phyloP scores from a whole-genome alignment of 768 basidiomycete genomes.

The Pleurotus tuber-regium region DNA sequence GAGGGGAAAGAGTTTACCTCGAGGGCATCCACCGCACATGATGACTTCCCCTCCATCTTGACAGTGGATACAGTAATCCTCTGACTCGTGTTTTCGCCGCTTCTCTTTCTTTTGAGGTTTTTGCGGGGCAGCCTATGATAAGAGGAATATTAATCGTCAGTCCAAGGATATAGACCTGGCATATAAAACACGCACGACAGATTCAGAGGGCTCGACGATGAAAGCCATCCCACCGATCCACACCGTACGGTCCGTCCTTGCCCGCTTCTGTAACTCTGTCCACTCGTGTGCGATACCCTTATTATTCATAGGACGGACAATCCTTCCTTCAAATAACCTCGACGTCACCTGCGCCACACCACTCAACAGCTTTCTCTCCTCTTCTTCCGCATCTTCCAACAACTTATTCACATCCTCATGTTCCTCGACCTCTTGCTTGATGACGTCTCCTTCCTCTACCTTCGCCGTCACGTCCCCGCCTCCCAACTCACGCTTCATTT shows the following conservation, averaged over 20 bases:
- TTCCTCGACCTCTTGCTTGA: slow-evolving; percentile 7
- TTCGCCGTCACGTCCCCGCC: slow-evolving; percentile 2
- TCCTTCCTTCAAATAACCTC: slow-evolving; percentile 54
- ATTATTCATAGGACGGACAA: slow-evolving; percentile 24
- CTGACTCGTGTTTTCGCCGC: slow-evolving; percentile 40
- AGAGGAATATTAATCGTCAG: slow-evolving; percentile 1
- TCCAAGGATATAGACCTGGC: not conserved
- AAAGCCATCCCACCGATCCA: slow-evolving; percentile 28
- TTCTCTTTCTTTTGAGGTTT: slow-evolving; percentile 24
- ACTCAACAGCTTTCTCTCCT: slow-evolving; percentile 46
- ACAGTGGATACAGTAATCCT: slow-evolving; percentile 60
- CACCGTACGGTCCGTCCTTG: slow-evolving; percentile 36
- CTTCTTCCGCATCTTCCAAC: slow-evolving; percentile 46
- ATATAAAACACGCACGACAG: slow-evolving; percentile 4
- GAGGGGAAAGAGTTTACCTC: slow-evolving; percentile 35
- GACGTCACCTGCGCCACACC: slow-evolving; percentile 60
- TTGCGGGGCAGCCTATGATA: slow-evolving; percentile 15
- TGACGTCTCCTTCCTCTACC: slow-evolving; percentile 10
- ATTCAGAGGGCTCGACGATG: slow-evolving; percentile 19
- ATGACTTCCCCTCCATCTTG: slow-evolving; percentile 56
- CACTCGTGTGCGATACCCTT: slow-evolving; percentile 43
- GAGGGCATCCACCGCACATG: slow-evolving; percentile 48
- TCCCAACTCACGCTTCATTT: slow-evolving; percentile 39
- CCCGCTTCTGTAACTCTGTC: slow-evolving; percentile 44
- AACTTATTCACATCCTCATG: slow-evolving; percentile 20